Evolutionary conservation across 495 filamentous ascomycete species (phyloP).

Genomic region (Lasiosphaeria hispida): DNA sequence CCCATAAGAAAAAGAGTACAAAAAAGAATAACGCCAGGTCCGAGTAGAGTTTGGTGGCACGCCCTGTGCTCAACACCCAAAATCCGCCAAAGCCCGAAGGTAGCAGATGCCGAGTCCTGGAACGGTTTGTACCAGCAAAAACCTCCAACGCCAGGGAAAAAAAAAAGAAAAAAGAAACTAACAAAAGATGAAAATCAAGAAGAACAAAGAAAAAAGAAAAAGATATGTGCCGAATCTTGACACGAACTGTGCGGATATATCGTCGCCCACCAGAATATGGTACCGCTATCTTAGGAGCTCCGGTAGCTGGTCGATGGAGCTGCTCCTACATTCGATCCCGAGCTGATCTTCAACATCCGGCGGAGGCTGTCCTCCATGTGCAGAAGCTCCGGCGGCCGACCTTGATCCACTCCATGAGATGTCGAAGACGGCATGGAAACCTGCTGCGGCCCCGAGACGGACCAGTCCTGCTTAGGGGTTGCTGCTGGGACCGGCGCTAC

Average conservation of each 20-base stretch:
- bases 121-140: conserved; percentile 5
- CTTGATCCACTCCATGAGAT: background rate
- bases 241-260: conserved; percentile 11
- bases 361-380: conserved; percentile 51
- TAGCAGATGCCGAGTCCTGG: conserved; percentile 1
- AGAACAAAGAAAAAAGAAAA: conserved; percentile 10
- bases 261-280: conserved; percentile 4
- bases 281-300: conserved; percentile 18
- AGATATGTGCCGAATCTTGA: conserved; percentile 8
- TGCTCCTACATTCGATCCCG: conserved; percentile 15
- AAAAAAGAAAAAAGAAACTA: conserved; percentile 6
- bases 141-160: conserved; percentile 17
- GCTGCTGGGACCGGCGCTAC: background rate
- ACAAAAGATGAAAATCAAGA: conserved; percentile 4
- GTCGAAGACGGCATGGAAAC: background rate
- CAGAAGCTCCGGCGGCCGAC: conserved; percentile 34
- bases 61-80: background rate
- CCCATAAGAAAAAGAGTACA: too few species aligned
- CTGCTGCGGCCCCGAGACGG: background rate
- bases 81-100: conserved; percentile 4
- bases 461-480: background rate
- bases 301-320: conserved; percentile 22
- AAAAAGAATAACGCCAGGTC: conserved; percentile 7
- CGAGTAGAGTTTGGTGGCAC: background rate
- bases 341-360: conserved; percentile 47